A percentile compares a stretch with the other conserved stretches of the same genome.
Evolutionary conservation across 495 filamentous ascomycete genomes (phyloP).

Genomic region (Astrothelium subdiscretum): DNA sequence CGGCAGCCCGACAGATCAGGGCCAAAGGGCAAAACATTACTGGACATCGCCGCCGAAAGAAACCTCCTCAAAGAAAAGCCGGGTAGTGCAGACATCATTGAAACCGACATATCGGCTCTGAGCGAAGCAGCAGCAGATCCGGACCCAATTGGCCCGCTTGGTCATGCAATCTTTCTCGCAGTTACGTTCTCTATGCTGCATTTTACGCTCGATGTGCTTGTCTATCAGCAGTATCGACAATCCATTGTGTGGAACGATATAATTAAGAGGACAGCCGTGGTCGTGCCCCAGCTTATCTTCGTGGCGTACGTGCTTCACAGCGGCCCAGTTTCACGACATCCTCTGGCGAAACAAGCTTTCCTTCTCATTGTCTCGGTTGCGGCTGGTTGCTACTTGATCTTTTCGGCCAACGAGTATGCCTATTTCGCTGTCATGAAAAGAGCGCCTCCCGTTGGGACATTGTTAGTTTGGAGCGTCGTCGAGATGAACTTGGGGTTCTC

Average conservation of each 20-base stretch:
- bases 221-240: constrained; percentile 78
- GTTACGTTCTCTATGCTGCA: constrained; percentile 68
- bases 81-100: constrained; percentile 18
- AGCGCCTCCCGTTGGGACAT: constrained; percentile 73
- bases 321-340: constrained; percentile 13
- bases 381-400: constrained; percentile 65
- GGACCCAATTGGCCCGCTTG: constrained; percentile 39
- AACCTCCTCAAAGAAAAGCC: constrained; percentile 36
- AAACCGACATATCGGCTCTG: constrained; percentile 6
- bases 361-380: constrained; percentile 44
- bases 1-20: constrained; percentile 46
- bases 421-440: constrained; percentile 89
- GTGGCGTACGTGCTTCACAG: constrained; percentile 50
- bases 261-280: constrained; percentile 37
- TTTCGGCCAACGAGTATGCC: constrained; percentile 62
- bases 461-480: constrained; percentile 90
- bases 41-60: constrained; percentile 51
- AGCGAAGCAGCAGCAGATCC: constrained; percentile 18
- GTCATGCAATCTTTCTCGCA: constrained; percentile 55
- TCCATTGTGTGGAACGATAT: constrained; percentile 50
- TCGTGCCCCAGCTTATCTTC: constrained; percentile 46
- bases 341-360: constrained; percentile 42
- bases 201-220: constrained; percentile 79
- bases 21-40: constrained; percentile 45
- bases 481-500: constrained; percentile 69